A percentile compares a stretch with the other conserved stretches of the same genome.
Evolutionary conservation across 31 red algal species (phyloP).

Genomic region (Asparagopsis taxiformis): DNA sequence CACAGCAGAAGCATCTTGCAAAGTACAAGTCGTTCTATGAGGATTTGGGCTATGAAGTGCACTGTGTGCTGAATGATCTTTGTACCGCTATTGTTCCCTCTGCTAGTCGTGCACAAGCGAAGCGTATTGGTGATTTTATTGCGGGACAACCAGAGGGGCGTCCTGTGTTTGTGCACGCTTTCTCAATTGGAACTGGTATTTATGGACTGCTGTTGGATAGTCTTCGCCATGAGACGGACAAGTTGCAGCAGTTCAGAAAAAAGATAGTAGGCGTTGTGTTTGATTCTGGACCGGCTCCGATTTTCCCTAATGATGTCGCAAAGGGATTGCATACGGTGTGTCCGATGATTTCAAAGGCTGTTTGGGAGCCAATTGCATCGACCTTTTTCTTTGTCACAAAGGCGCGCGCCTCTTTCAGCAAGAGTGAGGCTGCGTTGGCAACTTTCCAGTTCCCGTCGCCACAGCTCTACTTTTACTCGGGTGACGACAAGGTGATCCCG

Average conservation of each 20-base stretch:
- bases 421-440: constrained; percentile 76
- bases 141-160: constrained; percentile 68
- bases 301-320: constrained; percentile 81
- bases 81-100: constrained; percentile 76
- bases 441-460: constrained; percentile 75
- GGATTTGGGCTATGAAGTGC: constrained; percentile 83
- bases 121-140: constrained; percentile 60
- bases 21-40: constrained; percentile 85
- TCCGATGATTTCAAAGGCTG: constrained; percentile 62
- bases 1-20: constrained; percentile 71
- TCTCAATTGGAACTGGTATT: constrained; percentile 96
- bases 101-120: constrained; percentile 65
- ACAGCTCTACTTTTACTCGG: constrained; percentile 96
- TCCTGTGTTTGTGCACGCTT: constrained; percentile 91
- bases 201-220: constrained; percentile 86
- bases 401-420: constrained; percentile 62
- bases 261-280: constrained; percentile 91
- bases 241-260: constrained; percentile 53
- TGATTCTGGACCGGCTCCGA: constrained; percentile 91
- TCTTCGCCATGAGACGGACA: constrained; percentile 68
- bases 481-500: constrained; percentile 86
- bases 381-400: constrained; percentile 82
- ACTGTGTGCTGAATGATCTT: constrained; percentile 76
- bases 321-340: constrained; percentile 89
- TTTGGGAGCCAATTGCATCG: constrained; percentile 77